phyloP scores from a whole-genome alignment of 2,329 filamentous ascomycete species.

The Alternaria sp. region DNA sequence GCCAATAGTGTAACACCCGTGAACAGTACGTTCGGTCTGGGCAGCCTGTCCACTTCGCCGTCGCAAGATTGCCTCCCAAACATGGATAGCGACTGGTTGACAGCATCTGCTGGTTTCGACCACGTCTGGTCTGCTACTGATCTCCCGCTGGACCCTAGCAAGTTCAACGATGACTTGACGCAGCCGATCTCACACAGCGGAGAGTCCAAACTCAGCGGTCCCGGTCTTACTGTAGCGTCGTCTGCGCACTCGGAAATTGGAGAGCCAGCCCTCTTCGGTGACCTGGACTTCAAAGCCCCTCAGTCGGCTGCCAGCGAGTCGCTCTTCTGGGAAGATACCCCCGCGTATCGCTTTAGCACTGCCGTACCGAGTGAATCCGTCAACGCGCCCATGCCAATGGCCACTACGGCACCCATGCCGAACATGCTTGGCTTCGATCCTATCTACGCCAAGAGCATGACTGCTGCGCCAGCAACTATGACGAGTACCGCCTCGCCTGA shows the following conservation, averaged over 20 bases:
- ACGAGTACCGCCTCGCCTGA: slow-evolving; percentile 28
- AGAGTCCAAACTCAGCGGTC: slow-evolving; percentile 49
- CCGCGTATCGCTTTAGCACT: slow-evolving; percentile 40
- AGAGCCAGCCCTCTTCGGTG: slow-evolving; percentile 41
- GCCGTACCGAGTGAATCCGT: slow-evolving; percentile 31
- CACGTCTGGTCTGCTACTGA: slow-evolving; percentile 49
- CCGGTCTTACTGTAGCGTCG: slow-evolving; percentile 49
- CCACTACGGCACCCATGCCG: slow-evolving; percentile 24
- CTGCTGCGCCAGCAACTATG: slow-evolving; percentile 28
- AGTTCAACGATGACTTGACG: slow-evolving; percentile 41
- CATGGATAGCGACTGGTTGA: slow-evolving; percentile 43
- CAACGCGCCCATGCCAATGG: slow-evolving; percentile 32
- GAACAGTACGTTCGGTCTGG: slow-evolving; percentile 40
- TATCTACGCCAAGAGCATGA: slow-evolving; percentile 37
- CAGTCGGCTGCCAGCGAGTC: slow-evolving; percentile 41
- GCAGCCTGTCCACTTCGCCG: slow-evolving; percentile 48
- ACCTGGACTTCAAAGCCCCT: slow-evolving; percentile 42
- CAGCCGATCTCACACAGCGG: slow-evolving; percentile 51
- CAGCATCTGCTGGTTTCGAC: slow-evolving; percentile 44
- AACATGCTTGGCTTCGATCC: slow-evolving; percentile 36
- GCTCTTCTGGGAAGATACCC: slow-evolving; percentile 48
- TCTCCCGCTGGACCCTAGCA: slow-evolving; percentile 48
- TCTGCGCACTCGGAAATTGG: slow-evolving; percentile 51
- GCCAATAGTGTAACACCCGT: slow-evolving; percentile 31
- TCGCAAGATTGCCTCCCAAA: slow-evolving; percentile 47